phyloP scores from a whole-genome alignment of 352 stramenopile genomes.

The Pythium grandisporangium region DNA sequence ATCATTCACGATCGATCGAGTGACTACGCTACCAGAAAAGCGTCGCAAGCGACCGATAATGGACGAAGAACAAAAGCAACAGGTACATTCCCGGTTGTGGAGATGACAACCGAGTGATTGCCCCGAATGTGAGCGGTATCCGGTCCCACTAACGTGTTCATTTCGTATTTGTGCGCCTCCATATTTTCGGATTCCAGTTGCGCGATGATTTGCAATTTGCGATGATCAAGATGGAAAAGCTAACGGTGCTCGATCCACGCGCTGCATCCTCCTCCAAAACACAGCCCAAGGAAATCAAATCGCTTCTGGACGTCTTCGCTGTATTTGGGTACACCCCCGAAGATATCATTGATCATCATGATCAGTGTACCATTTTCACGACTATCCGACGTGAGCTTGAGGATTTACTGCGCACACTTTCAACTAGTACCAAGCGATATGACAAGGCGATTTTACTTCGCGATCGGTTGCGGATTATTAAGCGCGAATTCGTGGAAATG shows the following conservation, averaged over 20 bases:
- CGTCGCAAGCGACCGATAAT: slow-evolving; percentile 17
- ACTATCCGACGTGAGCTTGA: slow-evolving; percentile 48
- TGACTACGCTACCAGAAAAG: no score
- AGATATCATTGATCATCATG: slow-evolving; percentile 60
- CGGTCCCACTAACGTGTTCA: no score
- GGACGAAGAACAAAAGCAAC: slow-evolving; percentile 48
- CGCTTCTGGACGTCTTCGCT: slow-evolving; percentile 52
- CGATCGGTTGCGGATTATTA: slow-evolving; percentile 49
- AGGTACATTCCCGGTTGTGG: slow-evolving; percentile 18
- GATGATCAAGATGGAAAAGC: slow-evolving; percentile 50
- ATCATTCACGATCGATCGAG: no score
- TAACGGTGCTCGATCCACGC: slow-evolving; percentile 35
- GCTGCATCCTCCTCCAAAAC: slow-evolving; percentile 21
- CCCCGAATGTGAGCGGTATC: no score
- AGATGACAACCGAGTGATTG: no score
- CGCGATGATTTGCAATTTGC: slow-evolving; percentile 67
- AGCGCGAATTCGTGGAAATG: slow-evolving; percentile 58
- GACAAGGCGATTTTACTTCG: slow-evolving; percentile 60
- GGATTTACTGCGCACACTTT: slow-evolving; percentile 38
- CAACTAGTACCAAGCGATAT: slow-evolving; percentile 55
- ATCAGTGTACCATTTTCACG: slow-evolving; percentile 66
- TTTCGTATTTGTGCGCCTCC: not conserved
- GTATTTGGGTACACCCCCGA: slow-evolving; percentile 54
- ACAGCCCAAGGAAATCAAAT: slow-evolving; percentile 58
- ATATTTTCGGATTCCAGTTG: no score